Conservation (phyloP, 129 eudicot species). For the Dittrichia graveolens region DNA sequence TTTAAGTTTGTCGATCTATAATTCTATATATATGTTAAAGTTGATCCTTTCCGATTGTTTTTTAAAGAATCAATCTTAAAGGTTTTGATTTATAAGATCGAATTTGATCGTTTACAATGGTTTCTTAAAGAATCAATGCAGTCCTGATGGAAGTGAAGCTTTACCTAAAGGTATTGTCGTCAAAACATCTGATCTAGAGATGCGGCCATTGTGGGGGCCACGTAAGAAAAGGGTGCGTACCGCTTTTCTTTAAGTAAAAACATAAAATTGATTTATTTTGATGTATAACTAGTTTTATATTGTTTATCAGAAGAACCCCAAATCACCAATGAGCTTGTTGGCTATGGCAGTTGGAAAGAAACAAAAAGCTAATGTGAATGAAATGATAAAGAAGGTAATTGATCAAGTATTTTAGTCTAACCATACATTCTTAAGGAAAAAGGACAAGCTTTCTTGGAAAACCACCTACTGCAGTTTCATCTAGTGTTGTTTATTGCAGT, state of each 20-base stretch:
- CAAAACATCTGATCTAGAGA: constrained; percentile 72
- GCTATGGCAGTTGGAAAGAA: constrained; percentile 93
- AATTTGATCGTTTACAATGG: not conserved
- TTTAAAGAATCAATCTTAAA: not conserved
- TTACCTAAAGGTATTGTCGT: constrained; percentile 75
- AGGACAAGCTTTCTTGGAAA: not conserved
- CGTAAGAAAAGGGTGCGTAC: constrained; percentile 46
- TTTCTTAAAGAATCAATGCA: constrained; percentile 52
- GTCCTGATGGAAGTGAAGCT: constrained; percentile 68
- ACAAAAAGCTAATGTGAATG: constrained; percentile 78
- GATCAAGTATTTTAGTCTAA: constrained; percentile 6
- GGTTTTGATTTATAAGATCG: not conserved
- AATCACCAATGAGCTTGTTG: constrained; percentile 65
- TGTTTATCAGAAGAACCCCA: constrained; percentile 44
- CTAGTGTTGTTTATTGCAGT: constrained; percentile 46
- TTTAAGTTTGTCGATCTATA: not conserved
- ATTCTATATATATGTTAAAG: too few species aligned
- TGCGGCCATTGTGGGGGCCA: constrained; percentile 77
- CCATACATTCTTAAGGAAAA: not conserved
- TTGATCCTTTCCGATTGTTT: constrained; percentile 2
- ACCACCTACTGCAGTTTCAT: not conserved
- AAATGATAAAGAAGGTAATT: constrained; percentile 72
- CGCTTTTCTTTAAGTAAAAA: not conserved
- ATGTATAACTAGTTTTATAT: constrained; percentile 24
- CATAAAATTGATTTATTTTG: not conserved